Base-by-base conservation (phyloP, 768 basidiomycete genomes). In the Tulasnella sp. region DNA sequence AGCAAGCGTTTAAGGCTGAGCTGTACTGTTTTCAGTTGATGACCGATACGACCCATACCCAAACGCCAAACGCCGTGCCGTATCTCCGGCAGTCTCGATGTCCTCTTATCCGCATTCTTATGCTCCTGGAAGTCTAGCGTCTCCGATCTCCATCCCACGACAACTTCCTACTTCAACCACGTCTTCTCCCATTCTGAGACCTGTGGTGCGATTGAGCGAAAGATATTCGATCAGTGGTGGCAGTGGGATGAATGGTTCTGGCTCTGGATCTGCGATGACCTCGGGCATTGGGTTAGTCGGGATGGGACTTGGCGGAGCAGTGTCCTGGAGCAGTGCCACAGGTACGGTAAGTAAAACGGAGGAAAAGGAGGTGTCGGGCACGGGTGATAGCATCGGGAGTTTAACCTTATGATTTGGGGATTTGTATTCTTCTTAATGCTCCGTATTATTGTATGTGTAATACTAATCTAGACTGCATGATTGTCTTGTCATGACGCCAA, bases 31-130 rank as follows among this genome's bases (percentile, higher is more conserved):
- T 11, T 19, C 24, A 50, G 49, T 59, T 17, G 62, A 63, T 4
- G 62, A 63, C 23, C 51, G 62, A 21, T 63, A 61, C 45, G 62
- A 63, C 4, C 62, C 62, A 9, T 63, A 63, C 19, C 60, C 62
- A 7, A n/a, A n/a, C 17, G 29, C 62, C 8, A 63, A 63, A 42
- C 59, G 62, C 4, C 62, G 62, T 13, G 62, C 62, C 15, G 62
- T 63, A 13, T 63, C 62, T 45, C 62, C 62, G 8, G 64, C 62
- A 4, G 51, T 63, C 11, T 61, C 62, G 23, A 49, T 59, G 30
- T 59, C 56, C 21, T 61, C 51, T 8, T 61, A 32, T 24, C 59
- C 29, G 26, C 45, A 53, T 27, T 38, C 34, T 38, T 51, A 56
- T 23, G 23, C 61, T 30, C 55, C 60, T 30, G 38, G 29, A 11